Evolutionary conservation across 2,329 filamentous ascomycete species (phyloP), one percentile per base, ranked within the genome.

Genomic region (Ophiostoma himal-ulmi): DNA sequence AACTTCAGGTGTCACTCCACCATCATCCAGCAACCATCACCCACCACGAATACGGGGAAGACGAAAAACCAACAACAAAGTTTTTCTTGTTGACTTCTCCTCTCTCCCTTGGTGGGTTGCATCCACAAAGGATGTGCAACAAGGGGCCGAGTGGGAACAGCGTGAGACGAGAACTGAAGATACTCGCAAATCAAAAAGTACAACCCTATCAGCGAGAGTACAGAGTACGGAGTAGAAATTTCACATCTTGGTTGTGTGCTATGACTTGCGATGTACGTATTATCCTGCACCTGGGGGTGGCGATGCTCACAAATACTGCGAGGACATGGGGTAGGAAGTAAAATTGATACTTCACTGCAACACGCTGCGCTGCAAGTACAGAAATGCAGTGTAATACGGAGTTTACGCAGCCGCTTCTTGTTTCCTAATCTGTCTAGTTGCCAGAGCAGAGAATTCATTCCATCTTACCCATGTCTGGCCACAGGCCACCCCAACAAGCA

Each of bases 71-170:
- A 62, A 34, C 57, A 34, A 34, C 57, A 62, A 17, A 30, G 3
- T 34, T 62, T 62, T 62, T 17, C 17, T 34, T 62, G 26, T 62
- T 62, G 57, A 57, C 26, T 14, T 62, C 26, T 60, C 22, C 57
- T 60, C 54, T 0, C 54, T 62, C 57, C 26, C 57, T 62, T 62
- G 36, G 57, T 26, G 57, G 57, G 26, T 34, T 26, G 6, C 57
- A 62, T 62, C 57, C 57, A 62, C 57, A 62, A 60, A 62, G 57
- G 57, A 62, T 62, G 57, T 62, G 57, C 26, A 57, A 62, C 57
- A 34, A 62, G 57, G 57, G 52, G 22, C 10, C n/a, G 52, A 26
- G 52, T 57, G 52, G 52, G 22, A 26, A 26, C 52, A 57, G n/a
- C 14, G 52, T 57, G 52, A 57, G n/a, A 57, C n/a, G 10, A 57